These are phyloP conservation scores for Penicillium sp. DNA, from an alignment of 2,329 filamentous ascomycete genomes.

Conservation along the genomic window DNA sequence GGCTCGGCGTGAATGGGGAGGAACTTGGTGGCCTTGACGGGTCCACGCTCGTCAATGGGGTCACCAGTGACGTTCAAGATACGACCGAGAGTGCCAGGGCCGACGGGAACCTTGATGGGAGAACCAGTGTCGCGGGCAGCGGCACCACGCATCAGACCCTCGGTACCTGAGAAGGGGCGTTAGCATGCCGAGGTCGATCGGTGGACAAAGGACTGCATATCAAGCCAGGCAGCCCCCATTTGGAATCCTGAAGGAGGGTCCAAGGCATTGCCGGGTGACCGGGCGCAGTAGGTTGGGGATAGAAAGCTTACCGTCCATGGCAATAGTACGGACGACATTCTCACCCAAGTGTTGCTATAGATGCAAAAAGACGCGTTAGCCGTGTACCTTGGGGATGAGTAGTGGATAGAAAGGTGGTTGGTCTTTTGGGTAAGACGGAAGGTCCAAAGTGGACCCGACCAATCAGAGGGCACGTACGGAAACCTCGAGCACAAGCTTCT, in stretches of 20 bases:
- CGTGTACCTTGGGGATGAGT: neutral
- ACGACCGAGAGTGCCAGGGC: slow-evolving; percentile 86
- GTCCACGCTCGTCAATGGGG: slow-evolving; percentile 98
- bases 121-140: slow-evolving; percentile 80
- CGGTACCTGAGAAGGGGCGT: slow-evolving; percentile 64
- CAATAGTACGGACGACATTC: slow-evolving; percentile 99
- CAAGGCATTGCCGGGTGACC: slow-evolving; percentile 5
- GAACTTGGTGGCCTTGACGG: slow-evolving; percentile 86
- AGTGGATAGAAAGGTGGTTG: neutral
- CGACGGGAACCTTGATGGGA: slow-evolving; percentile 95
- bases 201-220: too few relatives aligned
- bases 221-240: too few relatives aligned
- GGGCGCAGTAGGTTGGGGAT: neutral
- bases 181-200: slow-evolving; percentile 7
- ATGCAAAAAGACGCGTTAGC: slow-evolving; percentile 20
- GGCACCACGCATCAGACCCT: slow-evolving; percentile 95
- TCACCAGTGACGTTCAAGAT: slow-evolving; percentile 99
- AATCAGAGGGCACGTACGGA: slow-evolving; percentile 59
- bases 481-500: slow-evolving; percentile 95
- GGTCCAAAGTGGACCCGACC: neutral
- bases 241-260: too few relatives aligned
- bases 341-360: slow-evolving; percentile 95
- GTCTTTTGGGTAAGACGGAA: slow-evolving; percentile 7
- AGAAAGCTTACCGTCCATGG: slow-evolving; percentile 84
- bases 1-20: slow-evolving; percentile 91